phyloP scores from a whole-genome alignment of 352 stramenopile genomes.

The Phytophthora ohioensis region DNA sequence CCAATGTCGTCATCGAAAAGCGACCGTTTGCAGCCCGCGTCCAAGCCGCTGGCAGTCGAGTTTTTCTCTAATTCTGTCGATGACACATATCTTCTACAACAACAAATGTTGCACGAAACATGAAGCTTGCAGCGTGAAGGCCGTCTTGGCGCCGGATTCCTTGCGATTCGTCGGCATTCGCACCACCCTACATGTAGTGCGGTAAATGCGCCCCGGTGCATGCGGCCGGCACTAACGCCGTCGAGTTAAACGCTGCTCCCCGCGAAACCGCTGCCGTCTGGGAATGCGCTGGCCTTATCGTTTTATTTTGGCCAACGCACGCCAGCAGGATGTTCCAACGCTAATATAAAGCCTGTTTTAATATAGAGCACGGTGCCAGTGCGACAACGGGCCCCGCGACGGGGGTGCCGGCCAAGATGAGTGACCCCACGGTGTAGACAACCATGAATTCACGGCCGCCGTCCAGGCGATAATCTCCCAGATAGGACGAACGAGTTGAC shows the following conservation, averaged over 20 bases:
- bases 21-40: too few relatives aligned
- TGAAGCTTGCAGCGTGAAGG: background rate
- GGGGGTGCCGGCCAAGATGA: background rate
- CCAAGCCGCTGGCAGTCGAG: too few relatives aligned
- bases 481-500: slow-evolving; percentile 23
- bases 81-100: background rate
- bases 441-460: background rate
- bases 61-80: too few relatives aligned
- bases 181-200: background rate
- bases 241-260: slow-evolving; percentile 1
- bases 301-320: slow-evolving; percentile 12
- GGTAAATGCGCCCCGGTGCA: background rate
- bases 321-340: slow-evolving; percentile 1
- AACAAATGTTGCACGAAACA: background rate
- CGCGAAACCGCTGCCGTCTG: background rate
- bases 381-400: background rate
- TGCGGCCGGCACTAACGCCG: background rate
- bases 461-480: background rate
- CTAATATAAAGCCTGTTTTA: too few relatives aligned
- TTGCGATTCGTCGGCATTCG: slow-evolving; percentile 5
- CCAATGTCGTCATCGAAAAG: too few relatives aligned
- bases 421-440: background rate
- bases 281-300: slow-evolving; percentile 1
- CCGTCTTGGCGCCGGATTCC: background rate
- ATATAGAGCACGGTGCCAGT: background rate